phyloP scores from a whole-genome alignment of 1,139 yeast species.

The Wickerhamiella pararugosa region DNA sequence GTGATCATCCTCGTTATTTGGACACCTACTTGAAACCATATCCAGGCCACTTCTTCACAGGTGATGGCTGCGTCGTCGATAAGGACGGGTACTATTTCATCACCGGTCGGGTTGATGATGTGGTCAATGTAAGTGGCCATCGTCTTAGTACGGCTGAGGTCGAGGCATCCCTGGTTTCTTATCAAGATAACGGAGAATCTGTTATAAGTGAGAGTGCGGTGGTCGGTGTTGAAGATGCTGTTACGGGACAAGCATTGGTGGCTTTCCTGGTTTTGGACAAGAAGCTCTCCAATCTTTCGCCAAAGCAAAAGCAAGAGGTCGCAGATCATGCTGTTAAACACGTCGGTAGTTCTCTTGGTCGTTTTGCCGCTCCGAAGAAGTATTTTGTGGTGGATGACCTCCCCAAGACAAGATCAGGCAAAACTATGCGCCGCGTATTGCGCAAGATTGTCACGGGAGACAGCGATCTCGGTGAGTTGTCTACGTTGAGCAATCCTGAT shows the following conservation, averaged over 20 bases:
- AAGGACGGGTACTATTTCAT: slow-evolving; percentile 92
- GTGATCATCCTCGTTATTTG: slow-evolving; percentile 65
- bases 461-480: slow-evolving; percentile 74
- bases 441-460: slow-evolving; percentile 73
- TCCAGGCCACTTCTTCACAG: slow-evolving; percentile 86
- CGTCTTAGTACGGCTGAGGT: slow-evolving; percentile 86
- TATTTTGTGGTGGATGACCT: slow-evolving; percentile 67
- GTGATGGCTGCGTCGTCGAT: slow-evolving; percentile 93
- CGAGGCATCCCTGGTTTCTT: slow-evolving; percentile 69
- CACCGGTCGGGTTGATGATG: slow-evolving; percentile 91
- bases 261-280: slow-evolving; percentile 69
- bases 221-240: slow-evolving; percentile 73
- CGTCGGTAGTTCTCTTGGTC: slow-evolving; percentile 79
- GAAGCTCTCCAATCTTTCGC: slow-evolving; percentile 24
- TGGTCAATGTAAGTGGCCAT: slow-evolving; percentile 85
- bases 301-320: slow-evolving; percentile 21
- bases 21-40: slow-evolving; percentile 83
- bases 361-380: slow-evolving; percentile 85
- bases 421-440: slow-evolving; percentile 87
- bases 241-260: slow-evolving; percentile 85
- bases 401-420: slow-evolving; percentile 91
- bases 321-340: slow-evolving; percentile 52
- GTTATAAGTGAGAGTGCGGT: slow-evolving; percentile 79
- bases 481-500: slow-evolving; percentile 72
- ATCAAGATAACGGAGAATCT: slow-evolving; percentile 59